Conservation (phyloP, 192 early-diverging fungal genomes). For the Pilaira anomala region DNA sequence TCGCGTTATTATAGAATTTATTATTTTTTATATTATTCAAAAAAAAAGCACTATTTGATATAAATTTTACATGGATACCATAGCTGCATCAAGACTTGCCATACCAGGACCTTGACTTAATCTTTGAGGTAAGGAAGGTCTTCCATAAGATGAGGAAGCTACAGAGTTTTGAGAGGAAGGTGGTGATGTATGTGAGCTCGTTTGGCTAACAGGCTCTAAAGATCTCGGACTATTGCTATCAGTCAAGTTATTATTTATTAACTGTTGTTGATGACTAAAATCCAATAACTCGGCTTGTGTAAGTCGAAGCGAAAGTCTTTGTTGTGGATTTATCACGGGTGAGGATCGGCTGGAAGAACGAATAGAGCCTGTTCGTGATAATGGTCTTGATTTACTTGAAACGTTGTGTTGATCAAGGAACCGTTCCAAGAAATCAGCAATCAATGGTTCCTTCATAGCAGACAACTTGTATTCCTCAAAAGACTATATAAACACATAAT, state of each 20-base stretch:
- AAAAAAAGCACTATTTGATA: background rate
- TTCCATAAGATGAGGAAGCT: background rate
- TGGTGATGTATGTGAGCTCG: background rate
- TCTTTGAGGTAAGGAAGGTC: background rate
- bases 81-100: conserved; percentile 19
- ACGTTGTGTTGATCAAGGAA: conserved; percentile 58
- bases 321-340: conserved; percentile 2
- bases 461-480: conserved; percentile 74
- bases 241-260: background rate
- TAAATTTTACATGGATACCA: conserved; percentile 8
- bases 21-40: background rate
- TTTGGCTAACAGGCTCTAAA: background rate
- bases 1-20: background rate
- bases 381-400: conserved; percentile 15
- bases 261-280: conserved; percentile 31
- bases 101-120: conserved; percentile 18
- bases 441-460: conserved; percentile 73
- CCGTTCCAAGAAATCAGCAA: conserved; percentile 73
- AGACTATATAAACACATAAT: conserved; percentile 39
- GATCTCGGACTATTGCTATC: conserved; percentile 4
- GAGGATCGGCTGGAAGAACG: conserved; percentile 26
- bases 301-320: conserved; percentile 22
- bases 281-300: conserved; percentile 35
- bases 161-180: background rate
- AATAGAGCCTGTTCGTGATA: conserved; percentile 26